Evolutionary conservation across 192 early-diverging fungal species (phyloP).

Genomic region (Backusella mclennaniae): DNA sequence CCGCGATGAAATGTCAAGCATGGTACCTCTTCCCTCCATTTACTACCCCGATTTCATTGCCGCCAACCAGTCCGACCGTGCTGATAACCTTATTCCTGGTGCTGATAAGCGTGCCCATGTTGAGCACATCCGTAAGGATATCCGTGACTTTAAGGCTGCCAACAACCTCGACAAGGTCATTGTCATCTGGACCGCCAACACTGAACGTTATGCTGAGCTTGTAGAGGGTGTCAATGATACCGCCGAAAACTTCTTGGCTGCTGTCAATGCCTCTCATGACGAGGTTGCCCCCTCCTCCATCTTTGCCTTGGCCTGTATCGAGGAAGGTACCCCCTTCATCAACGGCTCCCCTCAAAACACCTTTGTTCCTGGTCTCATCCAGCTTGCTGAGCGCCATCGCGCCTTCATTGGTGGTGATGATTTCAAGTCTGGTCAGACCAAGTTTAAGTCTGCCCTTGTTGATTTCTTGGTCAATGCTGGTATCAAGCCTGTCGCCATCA

Average conservation of each 20-base stretch:
- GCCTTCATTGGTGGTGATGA: constrained; percentile 98
- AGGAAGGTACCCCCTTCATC: constrained; percentile 95
- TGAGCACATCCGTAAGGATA: constrained; percentile 92
- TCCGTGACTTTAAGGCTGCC: constrained; percentile 90
- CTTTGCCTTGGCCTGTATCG: constrained; percentile 95
- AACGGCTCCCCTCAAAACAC: constrained; percentile 99
- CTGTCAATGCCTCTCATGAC: constrained; percentile 79
- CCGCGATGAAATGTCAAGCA: constrained; percentile 68
- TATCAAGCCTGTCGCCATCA: constrained; percentile 96
- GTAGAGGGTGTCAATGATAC: constrained; percentile 96
- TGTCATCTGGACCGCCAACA: constrained; percentile 99
- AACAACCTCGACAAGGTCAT: constrained; percentile 92
- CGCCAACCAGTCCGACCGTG: constrained; percentile 96
- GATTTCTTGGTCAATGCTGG: constrained; percentile 99
- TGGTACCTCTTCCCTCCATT: constrained; percentile 91
- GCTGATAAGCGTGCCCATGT: constrained; percentile 88
- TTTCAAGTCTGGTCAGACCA: constrained; percentile 99
- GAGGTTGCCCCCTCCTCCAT: constrained; percentile 96
- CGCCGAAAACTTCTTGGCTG: constrained; percentile 84
- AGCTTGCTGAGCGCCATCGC: constrained; percentile 84
- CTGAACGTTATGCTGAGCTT: constrained; percentile 88
- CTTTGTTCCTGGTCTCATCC: constrained; percentile 93
- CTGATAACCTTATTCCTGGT: constrained; percentile 87
- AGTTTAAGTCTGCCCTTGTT: constrained; percentile 98
- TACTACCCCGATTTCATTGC: constrained; percentile 99